These are phyloP conservation scores for Verruconis gallopava DNA, from an alignment of 2,329 filamentous ascomycete genomes.

Conservation along the genomic window DNA sequence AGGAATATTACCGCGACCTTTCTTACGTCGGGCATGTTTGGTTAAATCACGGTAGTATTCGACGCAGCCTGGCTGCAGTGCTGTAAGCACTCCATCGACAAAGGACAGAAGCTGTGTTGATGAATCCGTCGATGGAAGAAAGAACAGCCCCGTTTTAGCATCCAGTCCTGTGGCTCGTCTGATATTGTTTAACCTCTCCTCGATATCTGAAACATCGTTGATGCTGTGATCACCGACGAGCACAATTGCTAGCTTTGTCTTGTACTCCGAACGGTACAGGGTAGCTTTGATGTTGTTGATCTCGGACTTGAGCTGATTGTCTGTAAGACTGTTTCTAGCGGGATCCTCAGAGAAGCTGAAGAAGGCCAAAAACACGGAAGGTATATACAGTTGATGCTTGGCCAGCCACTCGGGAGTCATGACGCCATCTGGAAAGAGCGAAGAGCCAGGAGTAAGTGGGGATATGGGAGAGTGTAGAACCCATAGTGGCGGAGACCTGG, in stretches of 20 bases:
- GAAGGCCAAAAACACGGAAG: slow-evolving; percentile 68
- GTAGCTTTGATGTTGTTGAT: slow-evolving; percentile 64
- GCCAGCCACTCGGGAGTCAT: slow-evolving; percentile 70
- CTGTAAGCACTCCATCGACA: slow-evolving; percentile 56
- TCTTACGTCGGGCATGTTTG: slow-evolving; percentile 84
- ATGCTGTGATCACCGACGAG: slow-evolving; percentile 60
- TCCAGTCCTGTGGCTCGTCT: slow-evolving; percentile 69
- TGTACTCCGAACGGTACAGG: slow-evolving; percentile 60
- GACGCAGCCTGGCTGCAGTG: slow-evolving; percentile 59
- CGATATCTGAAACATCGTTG: slow-evolving; percentile 45
- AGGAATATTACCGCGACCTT: slow-evolving; percentile 62
- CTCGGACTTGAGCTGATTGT: slow-evolving; percentile 78
- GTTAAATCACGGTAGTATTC: slow-evolving; percentile 92
- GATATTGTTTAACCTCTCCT: slow-evolving; percentile 68
- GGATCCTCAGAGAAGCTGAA: slow-evolving; percentile 63
- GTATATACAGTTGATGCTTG: slow-evolving; percentile 78
- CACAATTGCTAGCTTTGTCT: slow-evolving; percentile 63
- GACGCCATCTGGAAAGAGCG: slow-evolving; percentile 79
- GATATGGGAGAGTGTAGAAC: slow-evolving; percentile 85
- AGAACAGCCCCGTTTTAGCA: slow-evolving; percentile 66
- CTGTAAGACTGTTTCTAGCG: slow-evolving; percentile 62
- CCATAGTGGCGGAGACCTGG: slow-evolving; percentile 35
- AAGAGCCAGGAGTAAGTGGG: slow-evolving; percentile 70
- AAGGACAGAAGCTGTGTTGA: slow-evolving; percentile 59
- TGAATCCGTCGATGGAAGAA: slow-evolving; percentile 63